Evolutionary conservation across 305 asterid genomes (phyloP), one percentile per base, ranked within the genome.

Genomic region (Coffea humblotiana): DNA sequence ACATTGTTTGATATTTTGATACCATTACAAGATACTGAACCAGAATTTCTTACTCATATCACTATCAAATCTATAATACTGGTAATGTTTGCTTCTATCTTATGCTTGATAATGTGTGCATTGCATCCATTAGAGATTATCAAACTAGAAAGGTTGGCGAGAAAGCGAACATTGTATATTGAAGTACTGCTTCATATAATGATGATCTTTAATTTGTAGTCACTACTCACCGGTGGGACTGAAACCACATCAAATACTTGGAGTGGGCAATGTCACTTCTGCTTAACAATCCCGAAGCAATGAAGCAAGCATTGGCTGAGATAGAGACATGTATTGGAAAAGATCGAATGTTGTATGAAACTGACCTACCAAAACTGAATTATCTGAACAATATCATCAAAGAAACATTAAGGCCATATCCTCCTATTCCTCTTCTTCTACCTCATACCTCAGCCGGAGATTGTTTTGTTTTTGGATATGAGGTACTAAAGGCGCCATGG

Each of bases 221-320:
- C 58, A 13, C 4, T 51, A 51, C 19, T 51, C 16, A 16, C 4
- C 75, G 40, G 54, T 6, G 78, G 78, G 35, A 64, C 67, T 12
- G 78, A 75, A 67, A 75, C 70, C 1, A 69, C 83, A 51, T 27
- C 90, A 16, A 54, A 74, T 47, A 86, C 72, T 56, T 88, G 79
- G 91, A 88, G 58, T 84, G 87, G 88, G 86, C 88, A 51, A 88
- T 88, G 86, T 25, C 91, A 7, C 85, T 86, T 7, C 87, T 88
- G 0, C 83, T 88, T 0, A 88, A 83, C 79, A 75, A 88, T 32
- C 89, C 89, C 0, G 83, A 86, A 25, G 21, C 68, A 0, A 68
- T 78, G 72, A 69, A 84, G 47, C 84, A 64, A 52, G 74, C 81
- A 5, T 67, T 54, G 61, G 45, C 52, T 0, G 90, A 88, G 74